A percentile compares a stretch with the other conserved stretches of the same genome.
phyloP scores from a whole-genome alignment of 495 filamentous ascomycete genomes.

The Hyaloscypha finlandica region DNA sequence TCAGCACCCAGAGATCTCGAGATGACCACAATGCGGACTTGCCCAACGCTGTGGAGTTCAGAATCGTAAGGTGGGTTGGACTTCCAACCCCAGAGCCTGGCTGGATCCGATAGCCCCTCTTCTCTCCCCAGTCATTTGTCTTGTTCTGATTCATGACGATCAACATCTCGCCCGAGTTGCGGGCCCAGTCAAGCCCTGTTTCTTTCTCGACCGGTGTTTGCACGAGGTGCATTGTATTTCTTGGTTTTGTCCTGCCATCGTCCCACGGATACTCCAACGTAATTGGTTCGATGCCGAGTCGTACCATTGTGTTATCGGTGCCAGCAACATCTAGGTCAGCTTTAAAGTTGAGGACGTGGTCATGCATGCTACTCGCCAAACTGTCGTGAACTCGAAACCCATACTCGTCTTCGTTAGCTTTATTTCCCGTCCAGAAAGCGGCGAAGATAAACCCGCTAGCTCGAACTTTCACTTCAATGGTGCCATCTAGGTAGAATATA shows the following conservation, averaged over 20 bases:
- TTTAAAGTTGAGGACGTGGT: conserved; percentile 62
- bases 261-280: conserved; percentile 47
- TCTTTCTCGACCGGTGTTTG: conserved; percentile 43
- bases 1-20: conserved; percentile 51
- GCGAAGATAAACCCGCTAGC: conserved; percentile 59
- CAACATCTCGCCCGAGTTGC: conserved; percentile 51
- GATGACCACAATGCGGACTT: conserved; percentile 51
- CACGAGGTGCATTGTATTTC: conserved; percentile 58
- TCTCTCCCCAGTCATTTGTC: conserved; percentile 55
- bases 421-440: conserved; percentile 51
- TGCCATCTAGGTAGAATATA: conserved; percentile 57
- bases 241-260: conserved; percentile 31
- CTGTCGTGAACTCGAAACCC: conserved; percentile 58
- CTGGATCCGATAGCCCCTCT: conserved; percentile 55
- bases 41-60: conserved; percentile 48
- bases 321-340: conserved; percentile 57
- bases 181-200: conserved; percentile 51
- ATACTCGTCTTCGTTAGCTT: conserved; percentile 41
- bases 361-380: conserved; percentile 57
- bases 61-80: conserved; percentile 47
- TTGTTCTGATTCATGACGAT: conserved; percentile 53
- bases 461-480: conserved; percentile 55
- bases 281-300: conserved; percentile 42
- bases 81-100: conserved; percentile 34
- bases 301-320: conserved; percentile 48